Base-by-base conservation (phyloP, 176 grass and related monocot species). In the Musa troglodytarum region DNA sequence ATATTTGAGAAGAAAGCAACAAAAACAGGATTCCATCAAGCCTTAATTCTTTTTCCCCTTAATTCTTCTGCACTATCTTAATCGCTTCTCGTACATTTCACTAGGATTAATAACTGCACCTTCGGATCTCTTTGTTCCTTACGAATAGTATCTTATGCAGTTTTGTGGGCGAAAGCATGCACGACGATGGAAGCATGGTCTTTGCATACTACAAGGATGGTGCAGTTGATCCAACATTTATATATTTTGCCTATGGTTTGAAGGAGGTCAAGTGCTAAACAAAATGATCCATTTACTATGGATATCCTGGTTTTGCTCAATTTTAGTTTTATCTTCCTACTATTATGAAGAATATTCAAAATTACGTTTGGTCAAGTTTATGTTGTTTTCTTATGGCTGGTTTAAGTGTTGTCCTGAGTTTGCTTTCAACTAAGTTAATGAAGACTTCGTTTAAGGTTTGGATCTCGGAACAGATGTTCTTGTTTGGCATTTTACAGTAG, bases 161-260 rank as follows among this genome's bases (percentile, higher is more conserved):
- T 79, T 98, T 98, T 69, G 94, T 98, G 53, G 94, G 94, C 4
- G 94, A 98, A 84, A 91, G 90, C 78, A 98, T 98, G 94, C 82
- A 91, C 17, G 90, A 92, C 53, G 89, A 98, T 17, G 82, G 72
- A 23, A 12, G 72, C 73, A 0, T 98, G 25, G 94, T 98, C 66
- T 93, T 88, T 0, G 94, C 94, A 17, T 98, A 93, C 65, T 98
- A 98, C 80, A 93, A 91, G 83, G 94, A 98, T 0, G 88, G 86
- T 34, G 80, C 83, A 1, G 21, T 88, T 0, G 76, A 93, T 75
- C 94, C 94, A 25, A 98, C 94, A 9, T 93, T 98, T 81, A 77
- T 98, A 12, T 98, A 93, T 75, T 98, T 98, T 0, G 80, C 88
- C 0, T 75, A 89, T 76, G 90, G 88, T 14, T 80, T 98, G 21